Percentiles rank a stretch among this genome's conserved stretches.
Evolutionary conservation across 139 green algal species (phyloP).

Genomic region (Dunaliella primolecta): DNA sequence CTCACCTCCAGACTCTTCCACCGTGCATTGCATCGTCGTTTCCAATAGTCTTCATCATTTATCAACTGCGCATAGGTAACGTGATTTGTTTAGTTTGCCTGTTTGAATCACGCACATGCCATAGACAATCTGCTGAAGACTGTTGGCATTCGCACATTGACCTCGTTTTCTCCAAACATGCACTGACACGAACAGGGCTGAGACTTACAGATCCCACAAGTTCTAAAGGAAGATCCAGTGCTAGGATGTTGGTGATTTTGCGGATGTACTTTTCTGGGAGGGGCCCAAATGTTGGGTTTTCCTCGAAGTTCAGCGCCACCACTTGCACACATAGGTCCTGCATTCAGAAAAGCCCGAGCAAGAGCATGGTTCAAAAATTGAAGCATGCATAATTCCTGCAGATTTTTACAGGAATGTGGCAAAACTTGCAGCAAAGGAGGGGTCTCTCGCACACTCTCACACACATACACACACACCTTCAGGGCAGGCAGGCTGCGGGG

Average conservation of each 20-base stretch:
- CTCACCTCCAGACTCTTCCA: constrained; percentile 70
- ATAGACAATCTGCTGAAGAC: too few species aligned
- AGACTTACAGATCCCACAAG: constrained; percentile 60
- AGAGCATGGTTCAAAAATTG: too few species aligned
- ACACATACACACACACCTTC: background rate
- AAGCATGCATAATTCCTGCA: too few species aligned
- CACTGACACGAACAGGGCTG: background rate
- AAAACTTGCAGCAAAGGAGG: too few species aligned
- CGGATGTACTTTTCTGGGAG: constrained; percentile 52
- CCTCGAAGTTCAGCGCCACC: constrained; percentile 59
- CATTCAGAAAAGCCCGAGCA: background rate
- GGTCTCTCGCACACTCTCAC: too few species aligned
- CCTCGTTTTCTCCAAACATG: too few species aligned
- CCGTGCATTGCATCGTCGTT: constrained; percentile 36
- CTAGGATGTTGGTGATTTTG: constrained; percentile 54
- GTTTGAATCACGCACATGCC: too few species aligned
- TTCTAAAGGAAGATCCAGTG: constrained; percentile 67
- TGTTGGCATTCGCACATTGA: too few species aligned
- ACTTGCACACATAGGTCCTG: constrained; percentile 62
- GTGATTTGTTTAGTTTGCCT: too few species aligned
- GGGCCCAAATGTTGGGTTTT: constrained; percentile 42
- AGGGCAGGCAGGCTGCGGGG: background rate
- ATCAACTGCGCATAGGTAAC: constrained; percentile 52
- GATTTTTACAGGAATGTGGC: too few species aligned
- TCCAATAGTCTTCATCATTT: constrained; percentile 75